These are phyloP conservation scores for Neopestalotiopsis sp. DNA, from an alignment of 2,329 filamentous ascomycete genomes.

Conservation along the genomic window DNA sequence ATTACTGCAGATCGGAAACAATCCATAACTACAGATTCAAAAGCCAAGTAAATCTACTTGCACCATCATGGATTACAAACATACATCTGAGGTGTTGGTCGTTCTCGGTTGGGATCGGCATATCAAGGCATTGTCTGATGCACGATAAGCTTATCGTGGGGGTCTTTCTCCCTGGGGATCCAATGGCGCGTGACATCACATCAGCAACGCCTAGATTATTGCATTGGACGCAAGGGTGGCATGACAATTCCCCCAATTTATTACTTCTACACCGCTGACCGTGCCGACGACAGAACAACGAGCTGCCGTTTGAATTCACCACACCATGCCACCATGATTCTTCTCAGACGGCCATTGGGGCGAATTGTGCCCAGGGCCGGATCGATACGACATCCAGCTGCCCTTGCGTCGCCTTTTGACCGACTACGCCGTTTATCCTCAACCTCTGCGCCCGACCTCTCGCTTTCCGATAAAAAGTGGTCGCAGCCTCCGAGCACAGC, in stretches of 20 bases:
- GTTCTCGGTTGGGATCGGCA: constrained; percentile 11
- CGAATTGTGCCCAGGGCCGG: constrained; percentile 36
- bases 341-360: constrained; percentile 45
- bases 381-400: constrained; percentile 20
- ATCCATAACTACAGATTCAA: neutral
- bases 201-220: neutral
- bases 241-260: constrained; percentile 11
- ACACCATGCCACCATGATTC: constrained; percentile 55
- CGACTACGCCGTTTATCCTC: constrained; percentile 6
- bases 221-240: neutral
- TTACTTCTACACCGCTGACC: constrained; percentile 9
- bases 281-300: neutral
- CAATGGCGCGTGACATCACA: constrained; percentile 15
- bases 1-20: neutral
- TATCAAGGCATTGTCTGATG: neutral
- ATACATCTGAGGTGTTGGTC: neutral
- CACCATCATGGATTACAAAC: neutral
- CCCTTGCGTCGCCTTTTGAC: constrained; percentile 29
- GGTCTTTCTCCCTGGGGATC: neutral
- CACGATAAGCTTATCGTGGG: constrained; percentile 12
- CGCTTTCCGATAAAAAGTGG: constrained; percentile 36
- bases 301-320: neutral
- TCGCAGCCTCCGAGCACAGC: constrained; percentile 50
- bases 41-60: neutral
- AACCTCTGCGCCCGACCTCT: constrained; percentile 21